Percentiles rank a stretch among this genome's conserved stretches.
These are phyloP conservation scores for Cucumis hystrix DNA, from an alignment of 306 rosid genomes.

Conservation along the genomic window DNA sequence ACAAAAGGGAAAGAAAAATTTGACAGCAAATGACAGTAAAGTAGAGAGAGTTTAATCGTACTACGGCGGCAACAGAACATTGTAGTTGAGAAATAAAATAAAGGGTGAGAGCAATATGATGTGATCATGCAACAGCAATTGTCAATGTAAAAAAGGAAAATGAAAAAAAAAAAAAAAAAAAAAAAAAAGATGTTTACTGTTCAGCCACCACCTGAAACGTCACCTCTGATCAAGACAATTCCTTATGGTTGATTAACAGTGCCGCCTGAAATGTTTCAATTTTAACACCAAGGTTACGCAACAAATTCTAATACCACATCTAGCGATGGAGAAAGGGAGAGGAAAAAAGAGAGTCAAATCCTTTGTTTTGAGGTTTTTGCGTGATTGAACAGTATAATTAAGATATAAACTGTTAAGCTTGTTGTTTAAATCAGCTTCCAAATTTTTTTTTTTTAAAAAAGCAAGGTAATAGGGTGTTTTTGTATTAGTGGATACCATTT, in stretches of 20 bases:
- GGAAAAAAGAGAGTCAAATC: not conserved
- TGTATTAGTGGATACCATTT: slow-evolving; percentile 20
- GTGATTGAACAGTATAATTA: not conserved
- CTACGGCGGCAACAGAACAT: not conserved
- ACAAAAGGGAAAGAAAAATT: not conserved
- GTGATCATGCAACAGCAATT: slow-evolving; percentile 3
- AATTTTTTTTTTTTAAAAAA: no score
- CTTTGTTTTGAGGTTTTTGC: not conserved
- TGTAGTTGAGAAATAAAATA: not conserved
- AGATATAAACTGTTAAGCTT: slow-evolving; percentile 2
- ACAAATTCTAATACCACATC: not conserved
- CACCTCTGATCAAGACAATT: slow-evolving; percentile 4
- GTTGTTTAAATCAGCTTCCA: not conserved
- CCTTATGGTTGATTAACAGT: not conserved
- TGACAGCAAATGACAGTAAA: slow-evolving; percentile 1
- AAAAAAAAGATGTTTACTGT: not conserved
- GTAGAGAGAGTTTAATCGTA: slow-evolving; percentile 1
- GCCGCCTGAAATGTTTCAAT: not conserved
- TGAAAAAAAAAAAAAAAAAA: not conserved
- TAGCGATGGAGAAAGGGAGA: not conserved
- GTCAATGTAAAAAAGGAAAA: not conserved
- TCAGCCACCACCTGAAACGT: slow-evolving; percentile 13
- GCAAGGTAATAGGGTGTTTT: not conserved
- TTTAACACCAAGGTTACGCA: not conserved
- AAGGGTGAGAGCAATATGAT: not conserved